Base-by-base conservation (phyloP, 106 monocot genomes). In the Iris macrosiphon region DNA sequence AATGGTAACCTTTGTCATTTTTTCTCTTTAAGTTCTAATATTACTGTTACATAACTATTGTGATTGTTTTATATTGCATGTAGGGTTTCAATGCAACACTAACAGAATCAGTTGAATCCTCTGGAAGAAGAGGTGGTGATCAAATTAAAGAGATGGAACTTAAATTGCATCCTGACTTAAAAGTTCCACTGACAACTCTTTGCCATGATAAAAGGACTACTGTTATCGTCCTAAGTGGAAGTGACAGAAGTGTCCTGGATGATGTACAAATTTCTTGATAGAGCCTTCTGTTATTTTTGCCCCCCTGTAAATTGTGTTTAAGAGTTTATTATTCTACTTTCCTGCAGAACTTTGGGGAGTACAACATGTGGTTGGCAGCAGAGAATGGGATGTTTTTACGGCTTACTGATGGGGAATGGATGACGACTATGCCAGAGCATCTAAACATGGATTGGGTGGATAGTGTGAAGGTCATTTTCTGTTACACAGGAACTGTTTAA, bases 371-470 rank as follows among this genome's bases (percentile, higher is more conserved):
- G 95, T 62, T 96, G 53, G 95, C 95, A 31, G 95, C 89, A 33
- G 95, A 96, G 70, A 89, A 96, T 72, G 95, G 95, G 21, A 96
- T 96, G 95, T 96, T 96, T 63, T 61, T 96, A 47, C 85, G 95
- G 16, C 74, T 72, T 17, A 96, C 89, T 15, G 63, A 71, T 52
- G 95, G 95, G 17, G 89, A 96, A n/a, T 96, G 95, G 95, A 96
- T 96, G 95, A 96, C 95, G 31, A 96, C 95, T 57, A 96, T 96
- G 95, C 95, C 89, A 21, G 95, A 96, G 45, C 95, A 96, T 75
- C 72, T 96, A 20, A 96, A 96, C 57, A 96, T 96, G 95, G 95
- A 96, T 57, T 96, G 95, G 95, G 89, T 96, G 60, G 89, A 96
- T 29, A 96, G 95, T 63, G 95, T 96, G 7, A 96, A 96, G 89